A percentile compares a stretch with the other conserved stretches of the same genome.
These are phyloP conservation scores for Neofusicoccum cordaticola DNA, from an alignment of 2,329 filamentous ascomycete genomes.

Conservation along the genomic window DNA sequence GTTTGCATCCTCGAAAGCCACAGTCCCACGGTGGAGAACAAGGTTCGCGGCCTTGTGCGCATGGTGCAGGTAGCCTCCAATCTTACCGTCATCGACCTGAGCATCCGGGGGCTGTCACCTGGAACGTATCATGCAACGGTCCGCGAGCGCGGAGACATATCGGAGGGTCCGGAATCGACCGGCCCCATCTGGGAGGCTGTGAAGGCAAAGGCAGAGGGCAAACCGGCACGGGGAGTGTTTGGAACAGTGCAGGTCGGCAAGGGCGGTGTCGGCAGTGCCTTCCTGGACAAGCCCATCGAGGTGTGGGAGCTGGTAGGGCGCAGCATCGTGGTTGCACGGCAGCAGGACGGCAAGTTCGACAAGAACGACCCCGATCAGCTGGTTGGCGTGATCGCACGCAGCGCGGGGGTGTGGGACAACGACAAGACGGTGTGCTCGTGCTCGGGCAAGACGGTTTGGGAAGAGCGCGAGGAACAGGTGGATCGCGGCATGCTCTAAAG, in stretches of 20 bases:
- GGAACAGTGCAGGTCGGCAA: conserved; percentile 73
- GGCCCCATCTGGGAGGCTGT: conserved; percentile 74
- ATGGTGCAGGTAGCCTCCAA: conserved; percentile 86
- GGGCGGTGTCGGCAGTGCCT: conserved; percentile 73
- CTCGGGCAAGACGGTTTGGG: conserved; percentile 96
- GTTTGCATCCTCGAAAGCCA: conserved; percentile 96
- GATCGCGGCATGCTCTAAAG: conserved; percentile 82
- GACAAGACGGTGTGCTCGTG: conserved; percentile 98
- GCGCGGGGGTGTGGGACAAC: conserved; percentile 98
- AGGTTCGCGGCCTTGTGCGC: conserved; percentile 81
- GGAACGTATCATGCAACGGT: conserved; percentile 83
- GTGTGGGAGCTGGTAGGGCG: conserved; percentile 97
- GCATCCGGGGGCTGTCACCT: conserved; percentile 74
- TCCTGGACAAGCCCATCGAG: conserved; percentile 77
- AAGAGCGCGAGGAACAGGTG: conserved; percentile 88
- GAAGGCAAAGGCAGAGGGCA: conserved; percentile 39
- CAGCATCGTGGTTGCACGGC: conserved; percentile 80
- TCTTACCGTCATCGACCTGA: conserved; percentile 82
- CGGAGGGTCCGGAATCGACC: conserved; percentile 75
- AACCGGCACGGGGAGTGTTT: conserved; percentile 58
- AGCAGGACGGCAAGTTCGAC: conserved; percentile 57
- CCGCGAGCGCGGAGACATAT: conserved; percentile 82
- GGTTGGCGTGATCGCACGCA: conserved; percentile 90
- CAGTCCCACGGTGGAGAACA: conserved; percentile 56
- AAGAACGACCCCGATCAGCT: conserved; percentile 80